Percentiles rank a stretch among this genome's conserved stretches.
Conservation (phyloP, 768 basidiomycete species). For the Rubroboletus pulcherrimus region DNA sequence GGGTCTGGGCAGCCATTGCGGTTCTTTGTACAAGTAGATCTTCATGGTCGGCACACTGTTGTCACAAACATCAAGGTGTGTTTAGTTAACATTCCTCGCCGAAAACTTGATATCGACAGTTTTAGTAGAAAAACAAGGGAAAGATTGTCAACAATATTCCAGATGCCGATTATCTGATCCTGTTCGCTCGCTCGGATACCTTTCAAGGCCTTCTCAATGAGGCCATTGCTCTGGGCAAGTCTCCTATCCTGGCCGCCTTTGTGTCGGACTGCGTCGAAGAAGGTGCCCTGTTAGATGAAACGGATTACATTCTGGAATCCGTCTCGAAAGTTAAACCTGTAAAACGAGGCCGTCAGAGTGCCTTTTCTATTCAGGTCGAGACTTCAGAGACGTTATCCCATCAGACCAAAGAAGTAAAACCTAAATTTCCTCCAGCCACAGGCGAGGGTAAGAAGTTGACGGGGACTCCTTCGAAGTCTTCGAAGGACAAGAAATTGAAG, state of each 20-base stretch:
- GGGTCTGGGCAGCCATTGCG: constrained; percentile 41
- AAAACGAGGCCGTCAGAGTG: constrained; percentile 23
- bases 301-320: constrained; percentile 42
- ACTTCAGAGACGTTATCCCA: constrained; percentile 1
- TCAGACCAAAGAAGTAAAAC: constrained; percentile 2
- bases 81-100: background rate
- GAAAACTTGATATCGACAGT: background rate
- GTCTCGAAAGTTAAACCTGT: constrained; percentile 19
- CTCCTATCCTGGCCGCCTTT: constrained; percentile 51
- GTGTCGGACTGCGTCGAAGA: constrained; percentile 49
- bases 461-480: constrained; percentile 8
- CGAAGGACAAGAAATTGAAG: constrained; percentile 4
- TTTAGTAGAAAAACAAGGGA: constrained; percentile 61
- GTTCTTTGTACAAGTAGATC: constrained; percentile 70
- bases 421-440: constrained; percentile 2
- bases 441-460: background rate
- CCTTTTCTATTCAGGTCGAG: constrained; percentile 13
- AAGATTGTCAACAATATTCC: constrained; percentile 49
- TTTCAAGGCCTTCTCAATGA: constrained; percentile 46
- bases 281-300: constrained; percentile 41
- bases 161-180: constrained; percentile 58
- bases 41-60: constrained; percentile 48
- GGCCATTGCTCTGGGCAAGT: constrained; percentile 34
- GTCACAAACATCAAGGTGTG: constrained; percentile 60
- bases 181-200: constrained; percentile 48